Evolutionary conservation across 345 rosid genomes (phyloP), one percentile per base, ranked within the genome.

Genomic region (Bruguiera gymnorhiza): DNA sequence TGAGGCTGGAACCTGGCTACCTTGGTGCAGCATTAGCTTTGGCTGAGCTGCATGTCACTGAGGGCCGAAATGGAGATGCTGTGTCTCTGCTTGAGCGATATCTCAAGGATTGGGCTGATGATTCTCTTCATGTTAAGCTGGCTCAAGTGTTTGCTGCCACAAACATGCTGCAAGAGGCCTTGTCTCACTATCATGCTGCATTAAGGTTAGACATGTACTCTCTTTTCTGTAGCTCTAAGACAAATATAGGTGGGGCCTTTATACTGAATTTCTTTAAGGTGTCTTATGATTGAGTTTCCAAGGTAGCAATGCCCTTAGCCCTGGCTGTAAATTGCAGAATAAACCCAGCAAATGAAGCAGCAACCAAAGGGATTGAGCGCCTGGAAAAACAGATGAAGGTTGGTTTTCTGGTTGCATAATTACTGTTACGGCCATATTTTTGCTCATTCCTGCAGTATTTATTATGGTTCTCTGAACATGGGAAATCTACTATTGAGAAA

Each of bases 381-480:
- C 60, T 95, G 78, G 99, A 95, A 81, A 95, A 90, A 73, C 98
- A 82, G 82, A 95, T 95, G 99, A 95, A 95, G 98, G 98, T 91
- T 66, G 54, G 83, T 65, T 65, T 67, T 50, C 58, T 66, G 31
- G 58, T 68, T 31, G 15, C 51, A 20, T 29, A 9, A 36, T 43
- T 29, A 19, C 13, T 48, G 18, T 27, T 20, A 36, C 34, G 2
- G 15, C 52, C n/a, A 23, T 26, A 29, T 53, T 46, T 62, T 46
- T 50, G 2, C 46, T 13, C n/a, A 24, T 10, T 34, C 32, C 59
- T 43, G 52, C 57, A 27, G 19, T 27, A 36, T 37, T 21, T 52
- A 34, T 43, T 43, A 11, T 43, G 50, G 16, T 43, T 43, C 1
- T 11, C 1, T 43, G 50, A 18, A 43, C 18, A 43, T 43, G 50